Percentiles rank a stretch among this genome's conserved stretches.
phyloP scores from a whole-genome alignment of 305 asterid species.

The Fraxinus baroniana region DNA sequence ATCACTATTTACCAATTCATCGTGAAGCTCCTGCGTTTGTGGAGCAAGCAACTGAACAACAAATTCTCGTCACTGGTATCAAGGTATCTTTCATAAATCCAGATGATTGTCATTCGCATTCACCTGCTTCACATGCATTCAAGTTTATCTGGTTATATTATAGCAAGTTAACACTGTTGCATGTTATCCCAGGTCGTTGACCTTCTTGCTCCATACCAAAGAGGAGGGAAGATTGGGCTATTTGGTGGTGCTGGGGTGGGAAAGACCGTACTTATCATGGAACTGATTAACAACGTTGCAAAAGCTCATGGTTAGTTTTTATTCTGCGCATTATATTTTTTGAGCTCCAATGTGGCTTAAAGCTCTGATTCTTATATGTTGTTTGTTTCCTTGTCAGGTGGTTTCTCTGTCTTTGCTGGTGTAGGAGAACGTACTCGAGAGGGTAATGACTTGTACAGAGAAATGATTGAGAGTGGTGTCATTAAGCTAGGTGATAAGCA shows the following conservation, averaged over 20 bases:
- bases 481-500: conserved; percentile 94
- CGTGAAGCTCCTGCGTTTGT: conserved; percentile 96
- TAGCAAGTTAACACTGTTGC: background rate
- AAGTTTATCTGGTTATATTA: background rate
- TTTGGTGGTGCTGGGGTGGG: conserved; percentile 99
- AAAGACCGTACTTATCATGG: conserved; percentile 95
- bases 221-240: conserved; percentile 96
- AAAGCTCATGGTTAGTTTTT: conserved; percentile 85
- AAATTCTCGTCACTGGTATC: conserved; percentile 94
- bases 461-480: conserved; percentile 99
- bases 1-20: conserved; percentile 84
- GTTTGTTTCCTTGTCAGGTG: conserved; percentile 54
- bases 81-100: conserved; percentile 45
- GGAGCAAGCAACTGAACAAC: conserved; percentile 92
- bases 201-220: conserved; percentile 97
- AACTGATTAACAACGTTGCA: conserved; percentile 87
- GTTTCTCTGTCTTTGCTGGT: conserved; percentile 99
- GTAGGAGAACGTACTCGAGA: conserved; percentile 97
- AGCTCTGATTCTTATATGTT: conserved; percentile 7
- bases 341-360: background rate
- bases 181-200: conserved; percentile 69
- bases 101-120: background rate
- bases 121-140: background rate
- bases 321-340: background rate
- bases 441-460: conserved; percentile 95